A percentile compares a stretch with the other conserved stretches of the same genome.
Conservation (phyloP, 371 early-diverging fungal species). For the Mortierella sp. region DNA sequence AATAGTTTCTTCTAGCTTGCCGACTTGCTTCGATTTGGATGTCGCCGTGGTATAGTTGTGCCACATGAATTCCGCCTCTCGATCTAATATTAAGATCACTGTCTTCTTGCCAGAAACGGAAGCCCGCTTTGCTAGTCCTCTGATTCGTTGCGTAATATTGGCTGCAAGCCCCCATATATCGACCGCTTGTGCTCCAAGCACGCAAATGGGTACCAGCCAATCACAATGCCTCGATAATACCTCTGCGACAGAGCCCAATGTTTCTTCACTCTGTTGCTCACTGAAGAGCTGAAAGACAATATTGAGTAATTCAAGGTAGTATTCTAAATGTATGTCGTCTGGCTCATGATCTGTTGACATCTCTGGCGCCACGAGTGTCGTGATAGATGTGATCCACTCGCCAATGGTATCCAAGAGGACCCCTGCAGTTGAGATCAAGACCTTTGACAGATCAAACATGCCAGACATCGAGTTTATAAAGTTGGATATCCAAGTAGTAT, state of each 20-base stretch:
- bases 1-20: slow-evolving; percentile 11
- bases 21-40: slow-evolving; percentile 7
- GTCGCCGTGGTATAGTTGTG: slow-evolving; percentile 29
- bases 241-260: not conserved
- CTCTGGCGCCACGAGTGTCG: not conserved
- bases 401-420: slow-evolving; percentile 11
- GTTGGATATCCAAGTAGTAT: slow-evolving; percentile 26
- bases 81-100: slow-evolving; percentile 4
- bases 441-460: slow-evolving; percentile 3
- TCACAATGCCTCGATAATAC: slow-evolving; percentile 25
- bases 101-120: slow-evolving; percentile 9
- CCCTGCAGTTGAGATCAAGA: slow-evolving; percentile 5
- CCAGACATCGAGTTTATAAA: slow-evolving; percentile 37
- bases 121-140: not conserved
- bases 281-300: slow-evolving; percentile 18
- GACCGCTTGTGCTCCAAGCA: slow-evolving; percentile 19
- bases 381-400: slow-evolving; percentile 16
- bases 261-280: slow-evolving; percentile 5
- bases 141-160: slow-evolving; percentile 4
- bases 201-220: slow-evolving; percentile 33
- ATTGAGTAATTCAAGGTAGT: slow-evolving; percentile 27
- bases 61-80: slow-evolving; percentile 35
- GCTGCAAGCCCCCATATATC: not conserved
- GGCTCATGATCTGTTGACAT: not conserved
- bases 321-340: slow-evolving; percentile 16